A percentile compares a stretch with the other conserved stretches of the same genome.
These are phyloP conservation scores for Madurella mycetomatis DNA, from an alignment of 2,329 filamentous ascomycete genomes.

Conservation along the genomic window DNA sequence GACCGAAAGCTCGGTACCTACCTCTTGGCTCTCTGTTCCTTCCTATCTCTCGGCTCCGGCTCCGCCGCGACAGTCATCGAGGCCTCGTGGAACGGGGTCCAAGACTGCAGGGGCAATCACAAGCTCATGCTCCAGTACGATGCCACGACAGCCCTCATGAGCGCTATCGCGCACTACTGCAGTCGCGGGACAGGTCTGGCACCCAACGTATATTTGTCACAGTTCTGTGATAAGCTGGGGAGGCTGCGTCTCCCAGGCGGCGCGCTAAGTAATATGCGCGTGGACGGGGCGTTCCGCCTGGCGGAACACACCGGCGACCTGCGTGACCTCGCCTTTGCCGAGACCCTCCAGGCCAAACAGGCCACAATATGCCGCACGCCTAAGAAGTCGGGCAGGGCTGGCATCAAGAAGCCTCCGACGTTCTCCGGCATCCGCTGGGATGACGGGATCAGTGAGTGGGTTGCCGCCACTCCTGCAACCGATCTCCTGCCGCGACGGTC, in stretches of 20 bases:
- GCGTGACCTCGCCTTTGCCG: conserved; percentile 51
- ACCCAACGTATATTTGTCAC: conserved; percentile 36
- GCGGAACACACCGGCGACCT: conserved; percentile 51
- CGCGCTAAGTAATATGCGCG: conserved; percentile 37
- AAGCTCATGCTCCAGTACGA: conserved; percentile 29
- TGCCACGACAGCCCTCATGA: conserved; percentile 37
- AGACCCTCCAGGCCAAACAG: conserved; percentile 33
- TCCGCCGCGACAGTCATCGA: conserved; percentile 5
- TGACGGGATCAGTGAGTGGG: conserved; percentile 38
- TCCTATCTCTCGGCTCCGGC: conserved; percentile 14
- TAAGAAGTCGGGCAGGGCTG: not conserved
- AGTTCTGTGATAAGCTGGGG: conserved; percentile 40
- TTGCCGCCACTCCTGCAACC: conserved; percentile 23
- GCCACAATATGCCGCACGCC: not conserved
- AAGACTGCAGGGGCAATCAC: conserved; percentile 9
- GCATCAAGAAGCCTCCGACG: conserved; percentile 4
- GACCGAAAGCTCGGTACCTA: conserved; percentile 22
- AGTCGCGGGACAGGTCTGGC: conserved; percentile 37
- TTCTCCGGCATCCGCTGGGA: conserved; percentile 34
- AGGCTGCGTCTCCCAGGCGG: conserved; percentile 30
- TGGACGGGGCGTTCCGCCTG: conserved; percentile 47
- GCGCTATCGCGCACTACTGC: conserved; percentile 45
- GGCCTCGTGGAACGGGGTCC: conserved; percentile 17
- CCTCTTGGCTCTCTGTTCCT: conserved; percentile 21
- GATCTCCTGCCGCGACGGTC: not conserved